Conservation (phyloP, 495 filamentous ascomycete genomes). For the Penicillium pulvis region DNA sequence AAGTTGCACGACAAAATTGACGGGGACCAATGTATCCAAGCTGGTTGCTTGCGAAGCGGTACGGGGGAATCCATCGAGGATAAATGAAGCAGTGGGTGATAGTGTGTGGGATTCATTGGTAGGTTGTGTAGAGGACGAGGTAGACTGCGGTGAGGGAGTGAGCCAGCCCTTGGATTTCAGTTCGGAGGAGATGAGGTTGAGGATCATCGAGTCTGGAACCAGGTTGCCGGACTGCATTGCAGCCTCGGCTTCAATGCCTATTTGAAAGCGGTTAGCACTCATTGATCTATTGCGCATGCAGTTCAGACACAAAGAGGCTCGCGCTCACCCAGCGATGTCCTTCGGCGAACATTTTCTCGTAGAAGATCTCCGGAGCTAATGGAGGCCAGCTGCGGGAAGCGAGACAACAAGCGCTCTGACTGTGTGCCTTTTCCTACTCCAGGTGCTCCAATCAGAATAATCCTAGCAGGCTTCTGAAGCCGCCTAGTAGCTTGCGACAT, state of each 20-base stretch:
- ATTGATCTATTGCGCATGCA: background rate
- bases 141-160: slow-evolving; percentile 25
- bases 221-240: slow-evolving; percentile 83
- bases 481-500: slow-evolving; percentile 40
- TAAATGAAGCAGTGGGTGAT: slow-evolving; percentile 79
- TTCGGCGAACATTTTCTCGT: slow-evolving; percentile 85
- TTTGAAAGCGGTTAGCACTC: background rate
- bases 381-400: slow-evolving; percentile 84
- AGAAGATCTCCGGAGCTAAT: slow-evolving; percentile 94
- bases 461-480: slow-evolving; percentile 80
- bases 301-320: background rate
- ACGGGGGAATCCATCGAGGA: slow-evolving; percentile 95
- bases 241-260: slow-evolving; percentile 85
- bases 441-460: slow-evolving; percentile 95
- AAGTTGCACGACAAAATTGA: slow-evolving; percentile 80
- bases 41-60: slow-evolving; percentile 77
- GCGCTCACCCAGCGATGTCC: slow-evolving; percentile 77
- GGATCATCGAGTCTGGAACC: slow-evolving; percentile 86
- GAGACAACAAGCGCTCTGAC: slow-evolving; percentile 79
- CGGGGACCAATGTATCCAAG: slow-evolving; percentile 77
- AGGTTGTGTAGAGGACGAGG: slow-evolving; percentile 10
- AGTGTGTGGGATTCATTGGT: slow-evolving; percentile 51
- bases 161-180: slow-evolving; percentile 84
- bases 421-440: slow-evolving; percentile 94
- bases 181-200: slow-evolving; percentile 87